These are phyloP conservation scores for Cordyceps pruinosa DNA, from an alignment of 2,329 filamentous ascomycete genomes.

Conservation along the genomic window DNA sequence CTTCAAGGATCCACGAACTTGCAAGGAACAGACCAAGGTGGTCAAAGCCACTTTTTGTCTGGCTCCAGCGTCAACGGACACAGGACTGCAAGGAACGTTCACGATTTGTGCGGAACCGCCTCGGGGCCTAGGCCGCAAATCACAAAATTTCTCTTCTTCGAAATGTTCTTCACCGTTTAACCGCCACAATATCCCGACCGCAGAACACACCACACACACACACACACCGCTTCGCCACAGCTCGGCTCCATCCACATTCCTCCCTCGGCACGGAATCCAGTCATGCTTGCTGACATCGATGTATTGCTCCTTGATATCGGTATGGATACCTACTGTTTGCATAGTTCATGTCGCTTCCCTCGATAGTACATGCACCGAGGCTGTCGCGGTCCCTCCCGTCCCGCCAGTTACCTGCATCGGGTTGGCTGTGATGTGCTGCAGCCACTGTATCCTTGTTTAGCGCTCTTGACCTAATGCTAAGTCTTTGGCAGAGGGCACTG, in stretches of 20 bases:
- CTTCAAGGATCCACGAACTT: background rate
- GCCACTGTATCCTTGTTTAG: background rate
- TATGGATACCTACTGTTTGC: slow-evolving; percentile 17
- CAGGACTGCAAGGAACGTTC: slow-evolving; percentile 10
- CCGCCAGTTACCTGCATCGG: background rate
- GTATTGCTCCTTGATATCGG: slow-evolving; percentile 32
- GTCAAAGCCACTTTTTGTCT: background rate
- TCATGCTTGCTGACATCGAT: slow-evolving; percentile 24
- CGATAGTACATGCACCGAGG: background rate
- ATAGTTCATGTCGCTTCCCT: background rate
- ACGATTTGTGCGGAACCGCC: slow-evolving; percentile 1
- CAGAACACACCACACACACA: background rate
- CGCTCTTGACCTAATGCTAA: slow-evolving; percentile 1
- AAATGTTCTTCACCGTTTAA: background rate
- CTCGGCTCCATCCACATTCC: background rate
- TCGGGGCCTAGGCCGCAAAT: background rate
- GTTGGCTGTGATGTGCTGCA: background rate
- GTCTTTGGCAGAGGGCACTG: slow-evolving; percentile 61
- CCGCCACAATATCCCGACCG: background rate
- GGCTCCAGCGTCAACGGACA: background rate
- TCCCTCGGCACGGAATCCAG: slow-evolving; percentile 12
- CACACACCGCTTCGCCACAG: slow-evolving; percentile 7
- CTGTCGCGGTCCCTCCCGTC: background rate
- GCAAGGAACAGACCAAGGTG: background rate
- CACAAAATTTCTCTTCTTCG: background rate